phyloP scores from a whole-genome alignment of 1,284 basidiomycete species.

The Melampsora americana region DNA sequence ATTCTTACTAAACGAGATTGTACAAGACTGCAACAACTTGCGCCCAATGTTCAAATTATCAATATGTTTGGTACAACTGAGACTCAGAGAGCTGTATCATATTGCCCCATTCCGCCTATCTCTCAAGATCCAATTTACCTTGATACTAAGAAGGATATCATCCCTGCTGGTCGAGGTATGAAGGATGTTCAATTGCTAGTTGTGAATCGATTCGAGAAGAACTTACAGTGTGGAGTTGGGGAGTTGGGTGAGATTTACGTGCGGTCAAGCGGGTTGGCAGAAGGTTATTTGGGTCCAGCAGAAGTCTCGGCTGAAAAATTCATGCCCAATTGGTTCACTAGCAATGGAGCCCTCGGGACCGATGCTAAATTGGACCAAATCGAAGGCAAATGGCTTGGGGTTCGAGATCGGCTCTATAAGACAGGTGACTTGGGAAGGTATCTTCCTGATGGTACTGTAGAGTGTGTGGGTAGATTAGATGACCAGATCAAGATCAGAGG shows the following conservation, averaged over 20 bases:
- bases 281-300: conserved; percentile 80
- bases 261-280: conserved; percentile 88
- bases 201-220: conserved; percentile 87
- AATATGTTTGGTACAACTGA: conserved; percentile 99
- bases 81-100: conserved; percentile 97
- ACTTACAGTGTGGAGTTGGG: conserved; percentile 84
- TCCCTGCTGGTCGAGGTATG: conserved; percentile 98
- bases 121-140: conserved; percentile 83
- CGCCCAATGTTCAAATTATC: conserved; percentile 86
- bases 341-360: conserved; percentile 61
- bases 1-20: conserved; percentile 98
- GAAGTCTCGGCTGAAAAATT: conserved; percentile 86
- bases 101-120: conserved; percentile 87
- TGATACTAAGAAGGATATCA: conserved; percentile 92
- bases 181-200: conserved; percentile 95
- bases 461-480: conserved; percentile 95
- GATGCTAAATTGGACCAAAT: conserved; percentile 64
- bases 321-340: conserved; percentile 82
- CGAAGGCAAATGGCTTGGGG: conserved; percentile 78
- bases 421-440: conserved; percentile 96
- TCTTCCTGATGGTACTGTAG: conserved; percentile 85
- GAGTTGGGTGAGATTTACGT: conserved; percentile 99
- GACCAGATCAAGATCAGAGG: conserved; percentile 99
- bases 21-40: conserved; percentile 86
- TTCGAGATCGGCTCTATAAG: conserved; percentile 95